A percentile compares a stretch with the other conserved stretches of the same genome.
Conservation (phyloP, 2,329 filamentous ascomycete genomes). For the Hypoxylon sp. region DNA sequence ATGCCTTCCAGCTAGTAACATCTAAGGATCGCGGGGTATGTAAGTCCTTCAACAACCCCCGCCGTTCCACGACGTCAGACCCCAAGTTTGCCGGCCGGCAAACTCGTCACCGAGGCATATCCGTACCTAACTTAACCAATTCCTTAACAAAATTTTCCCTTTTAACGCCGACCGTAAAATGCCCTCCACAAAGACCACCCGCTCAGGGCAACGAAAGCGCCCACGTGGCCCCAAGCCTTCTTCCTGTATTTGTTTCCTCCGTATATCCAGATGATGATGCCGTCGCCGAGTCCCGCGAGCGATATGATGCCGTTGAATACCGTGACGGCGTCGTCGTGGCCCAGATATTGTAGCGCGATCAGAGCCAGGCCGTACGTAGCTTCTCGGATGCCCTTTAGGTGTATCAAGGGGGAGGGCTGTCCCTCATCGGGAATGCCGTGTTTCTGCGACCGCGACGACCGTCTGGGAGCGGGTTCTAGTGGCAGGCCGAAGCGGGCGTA, state of each 20-base stretch:
- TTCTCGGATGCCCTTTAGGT: conserved; percentile 30
- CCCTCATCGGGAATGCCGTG: not conserved
- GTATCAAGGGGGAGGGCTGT: conserved; percentile 12
- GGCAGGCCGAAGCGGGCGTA: conserved; percentile 29
- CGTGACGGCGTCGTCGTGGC: conserved; percentile 21
- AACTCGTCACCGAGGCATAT: not conserved
- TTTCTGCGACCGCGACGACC: not conserved
- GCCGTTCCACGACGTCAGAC: conserved; percentile 22
- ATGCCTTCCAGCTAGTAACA: not conserved
- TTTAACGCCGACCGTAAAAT: not conserved
- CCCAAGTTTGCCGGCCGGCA: conserved; percentile 9
- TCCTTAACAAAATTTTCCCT: not conserved
- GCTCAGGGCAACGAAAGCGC: conserved; percentile 3
- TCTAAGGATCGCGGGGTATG: conserved; percentile 26
- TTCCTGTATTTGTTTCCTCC: conserved; percentile 10
- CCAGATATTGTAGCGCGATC: conserved; percentile 13
- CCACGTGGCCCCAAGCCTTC: conserved; percentile 15
- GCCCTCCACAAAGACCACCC: conserved; percentile 25
- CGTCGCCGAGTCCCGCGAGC: conserved; percentile 16
- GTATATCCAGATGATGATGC: conserved; percentile 19
- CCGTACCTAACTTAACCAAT: not conserved
- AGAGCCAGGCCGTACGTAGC: conserved; percentile 18
- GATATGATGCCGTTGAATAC: conserved; percentile 10
- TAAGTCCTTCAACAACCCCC: not conserved
- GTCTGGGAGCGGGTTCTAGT: conserved; percentile 11